Percentiles rank a stretch among this genome's conserved stretches.
phyloP scores from a whole-genome alignment of 2,329 filamentous ascomycete genomes.

The Penicillium sp. region DNA sequence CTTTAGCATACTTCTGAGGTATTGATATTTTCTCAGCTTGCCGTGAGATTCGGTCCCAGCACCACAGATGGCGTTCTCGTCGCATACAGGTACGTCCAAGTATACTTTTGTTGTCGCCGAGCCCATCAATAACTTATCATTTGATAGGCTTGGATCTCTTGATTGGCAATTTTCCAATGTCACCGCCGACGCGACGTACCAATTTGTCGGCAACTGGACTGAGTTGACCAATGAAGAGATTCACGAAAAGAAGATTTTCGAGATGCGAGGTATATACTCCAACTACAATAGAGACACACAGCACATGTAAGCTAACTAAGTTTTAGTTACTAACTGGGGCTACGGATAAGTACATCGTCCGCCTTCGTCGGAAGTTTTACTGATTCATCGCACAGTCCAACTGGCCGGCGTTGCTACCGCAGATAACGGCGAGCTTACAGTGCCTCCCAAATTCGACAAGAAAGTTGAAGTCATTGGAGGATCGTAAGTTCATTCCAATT shows the following conservation, averaged over 20 bases:
- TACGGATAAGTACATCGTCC: constrained; percentile 51
- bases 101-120: neutral
- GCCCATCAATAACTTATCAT: constrained; percentile 5
- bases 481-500: constrained; percentile 34
- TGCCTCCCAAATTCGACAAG: constrained; percentile 44
- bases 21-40: constrained; percentile 42
- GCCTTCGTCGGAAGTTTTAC: neutral
- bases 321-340: constrained; percentile 64
- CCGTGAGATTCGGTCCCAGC: constrained; percentile 60
- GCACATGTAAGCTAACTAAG: constrained; percentile 12
- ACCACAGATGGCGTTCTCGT: constrained; percentile 60
- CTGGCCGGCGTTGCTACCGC: constrained; percentile 60
- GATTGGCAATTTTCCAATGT: constrained; percentile 69
- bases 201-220: constrained; percentile 57
- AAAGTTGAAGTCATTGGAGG: constrained; percentile 55
- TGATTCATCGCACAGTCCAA: constrained; percentile 54
- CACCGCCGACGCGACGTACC: constrained; percentile 61
- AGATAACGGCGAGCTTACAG: constrained; percentile 53
- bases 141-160: constrained; percentile 58
- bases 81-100: constrained; percentile 53
- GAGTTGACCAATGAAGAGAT: constrained; percentile 54
- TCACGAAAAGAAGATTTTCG: constrained; percentile 57
- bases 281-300: neutral
- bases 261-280: constrained; percentile 52
- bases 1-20: constrained; percentile 10